Evolutionary conservation across 2,329 filamentous ascomycete species (phyloP).

Genomic region (Neodidymelliopsis sp.): DNA sequence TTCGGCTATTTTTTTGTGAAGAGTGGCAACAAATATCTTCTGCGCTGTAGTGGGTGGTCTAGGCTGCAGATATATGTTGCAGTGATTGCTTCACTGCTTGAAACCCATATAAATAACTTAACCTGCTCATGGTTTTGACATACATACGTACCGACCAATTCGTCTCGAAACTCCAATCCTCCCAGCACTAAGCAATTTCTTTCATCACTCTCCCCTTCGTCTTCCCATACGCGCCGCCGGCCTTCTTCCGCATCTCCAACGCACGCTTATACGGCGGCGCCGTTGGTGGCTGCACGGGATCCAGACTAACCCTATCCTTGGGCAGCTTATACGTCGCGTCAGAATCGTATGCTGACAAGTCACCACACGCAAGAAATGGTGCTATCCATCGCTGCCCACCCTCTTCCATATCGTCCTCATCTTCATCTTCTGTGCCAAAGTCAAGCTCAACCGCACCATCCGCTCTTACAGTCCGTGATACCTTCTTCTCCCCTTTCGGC

Average conservation of each 20-base stretch:
- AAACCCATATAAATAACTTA: too few relatives aligned
- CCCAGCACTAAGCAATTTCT: not conserved
- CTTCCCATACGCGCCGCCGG: slow-evolving; percentile 80
- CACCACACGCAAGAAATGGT: slow-evolving; percentile 95
- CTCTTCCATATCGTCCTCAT: slow-evolving; percentile 49
- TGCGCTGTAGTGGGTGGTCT: too few relatives aligned
- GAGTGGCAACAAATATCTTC: too few relatives aligned
- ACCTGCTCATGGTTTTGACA: too few relatives aligned
- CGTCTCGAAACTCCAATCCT: too few relatives aligned
- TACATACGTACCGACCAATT: too few relatives aligned
- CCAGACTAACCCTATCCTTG: slow-evolving; percentile 83
- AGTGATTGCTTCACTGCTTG: too few relatives aligned
- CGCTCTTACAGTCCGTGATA: slow-evolving; percentile 45
- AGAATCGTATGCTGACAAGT: slow-evolving; percentile 92
- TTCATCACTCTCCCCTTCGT: slow-evolving; percentile 55
- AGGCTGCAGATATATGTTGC: too few relatives aligned
- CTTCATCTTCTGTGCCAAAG: slow-evolving; percentile 53
- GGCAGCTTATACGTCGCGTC: slow-evolving; percentile 94
- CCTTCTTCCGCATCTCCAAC: slow-evolving; percentile 79
- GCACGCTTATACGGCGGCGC: slow-evolving; percentile 94
- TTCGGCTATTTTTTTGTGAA: too few relatives aligned
- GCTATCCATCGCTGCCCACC: slow-evolving; percentile 79
- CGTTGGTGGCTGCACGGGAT: slow-evolving; percentile 93
- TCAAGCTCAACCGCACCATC: slow-evolving; percentile 59
- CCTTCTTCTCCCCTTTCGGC: slow-evolving; percentile 24